Evolutionary conservation across 208 protist species (phyloP).

Genomic region (Angomonas deanei): DNA sequence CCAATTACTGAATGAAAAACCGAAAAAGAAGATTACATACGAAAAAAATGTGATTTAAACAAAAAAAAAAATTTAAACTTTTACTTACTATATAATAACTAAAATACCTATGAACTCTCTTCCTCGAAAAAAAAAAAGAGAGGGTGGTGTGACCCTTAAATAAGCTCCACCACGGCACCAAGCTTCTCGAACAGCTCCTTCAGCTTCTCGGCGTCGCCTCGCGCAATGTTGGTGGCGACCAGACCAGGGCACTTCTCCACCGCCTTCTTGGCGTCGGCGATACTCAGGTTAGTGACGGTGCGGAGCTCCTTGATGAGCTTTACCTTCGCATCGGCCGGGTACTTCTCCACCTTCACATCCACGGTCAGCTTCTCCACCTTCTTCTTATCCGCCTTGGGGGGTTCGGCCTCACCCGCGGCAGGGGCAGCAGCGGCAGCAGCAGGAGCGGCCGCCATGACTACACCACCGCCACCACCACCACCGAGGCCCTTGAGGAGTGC

Average conservation of each 20-base stretch:
- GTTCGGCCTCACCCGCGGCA: conserved; percentile 28
- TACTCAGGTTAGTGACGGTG: conserved; percentile 76
- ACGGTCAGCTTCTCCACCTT: conserved; percentile 87
- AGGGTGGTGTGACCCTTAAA: conserved; percentile 27
- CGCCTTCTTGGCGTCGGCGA: conserved; percentile 84
- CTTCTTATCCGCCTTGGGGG: conserved; percentile 80
- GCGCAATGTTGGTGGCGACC: conserved; percentile 82
- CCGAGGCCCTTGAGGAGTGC: conserved; percentile 78
- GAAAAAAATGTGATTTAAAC: too few species aligned
- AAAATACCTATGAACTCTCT: neutral
- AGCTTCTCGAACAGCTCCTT: conserved; percentile 86
- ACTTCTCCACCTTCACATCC: conserved; percentile 88
- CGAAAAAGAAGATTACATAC: too few species aligned
- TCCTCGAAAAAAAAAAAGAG: conserved; percentile 8
- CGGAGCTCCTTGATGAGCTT: conserved; percentile 91
- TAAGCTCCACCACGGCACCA: conserved; percentile 81
- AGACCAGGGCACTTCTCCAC: conserved; percentile 88
- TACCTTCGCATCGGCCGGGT: conserved; percentile 79
- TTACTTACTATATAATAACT: too few species aligned
- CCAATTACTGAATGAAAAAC: too few species aligned
- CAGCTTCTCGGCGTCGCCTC: conserved; percentile 87
- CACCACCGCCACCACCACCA: conserved; percentile 53
- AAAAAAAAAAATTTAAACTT: too few species aligned
- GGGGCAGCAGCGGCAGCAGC: conserved; percentile 24
- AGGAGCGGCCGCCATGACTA: conserved; percentile 24